phyloP scores from a whole-genome alignment of 2,329 filamentous ascomycete species.

The Pyricularia sp. region DNA sequence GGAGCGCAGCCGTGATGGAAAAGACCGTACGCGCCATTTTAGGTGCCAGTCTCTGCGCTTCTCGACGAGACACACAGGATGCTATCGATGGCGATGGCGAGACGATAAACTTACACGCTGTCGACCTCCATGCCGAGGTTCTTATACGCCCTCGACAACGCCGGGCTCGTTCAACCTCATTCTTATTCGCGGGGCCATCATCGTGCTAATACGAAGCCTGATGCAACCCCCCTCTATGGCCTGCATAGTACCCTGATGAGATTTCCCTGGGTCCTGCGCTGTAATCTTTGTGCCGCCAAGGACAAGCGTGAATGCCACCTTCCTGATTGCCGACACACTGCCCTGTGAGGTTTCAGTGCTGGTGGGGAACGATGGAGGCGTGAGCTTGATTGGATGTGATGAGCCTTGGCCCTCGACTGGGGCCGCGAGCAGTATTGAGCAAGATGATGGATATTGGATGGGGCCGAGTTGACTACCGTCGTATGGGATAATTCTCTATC shows the following conservation, averaged over 20 bases:
- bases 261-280: neutral
- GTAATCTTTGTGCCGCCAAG: neutral
- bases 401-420: neutral
- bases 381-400: neutral
- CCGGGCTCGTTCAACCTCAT: neutral
- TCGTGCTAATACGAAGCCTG: neutral
- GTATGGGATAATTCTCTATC: neutral
- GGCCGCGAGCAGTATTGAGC: neutral
- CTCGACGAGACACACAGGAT: neutral
- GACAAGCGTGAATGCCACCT: neutral
- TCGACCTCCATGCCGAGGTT: neutral
- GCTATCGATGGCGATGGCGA: neutral
- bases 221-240: neutral
- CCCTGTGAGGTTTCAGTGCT: neutral
- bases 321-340: neutral
- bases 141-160: neutral
- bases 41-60: neutral
- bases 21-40: neutral
- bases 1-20: neutral
- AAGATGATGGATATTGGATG: neutral
- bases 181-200: neutral
- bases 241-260: neutral
- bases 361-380: neutral
- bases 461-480: neutral
- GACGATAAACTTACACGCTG: neutral